phyloP scores from a whole-genome alignment of 306 rosid species.

The Cucumis hystrix region DNA sequence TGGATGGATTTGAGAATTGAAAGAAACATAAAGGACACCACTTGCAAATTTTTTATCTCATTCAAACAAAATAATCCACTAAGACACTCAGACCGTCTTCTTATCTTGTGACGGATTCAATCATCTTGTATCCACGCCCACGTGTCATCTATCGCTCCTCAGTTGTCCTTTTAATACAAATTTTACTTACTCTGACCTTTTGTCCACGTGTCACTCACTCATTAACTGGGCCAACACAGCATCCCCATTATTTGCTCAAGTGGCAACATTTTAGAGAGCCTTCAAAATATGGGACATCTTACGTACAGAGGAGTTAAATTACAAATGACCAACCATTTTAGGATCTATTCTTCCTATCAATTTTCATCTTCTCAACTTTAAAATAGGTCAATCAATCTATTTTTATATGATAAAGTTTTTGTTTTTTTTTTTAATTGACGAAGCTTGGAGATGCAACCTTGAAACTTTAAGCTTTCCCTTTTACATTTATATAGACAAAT shows the following conservation, averaged over 20 bases:
- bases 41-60: not conserved
- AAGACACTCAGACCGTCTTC: not conserved
- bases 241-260: not conserved
- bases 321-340: no score
- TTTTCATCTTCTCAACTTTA: no score
- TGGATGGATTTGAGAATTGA: not conserved
- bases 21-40: not conserved
- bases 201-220: not conserved
- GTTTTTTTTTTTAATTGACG: no score
- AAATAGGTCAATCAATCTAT: no score
- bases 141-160: not conserved
- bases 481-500: no score
- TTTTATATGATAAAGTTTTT: no score
- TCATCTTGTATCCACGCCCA: not conserved
- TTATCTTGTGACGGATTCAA: not conserved
- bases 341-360: no score
- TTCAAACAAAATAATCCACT: not conserved
- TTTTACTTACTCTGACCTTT: not conserved
- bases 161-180: slow-evolving; percentile 1
- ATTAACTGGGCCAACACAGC: not conserved
- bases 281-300: not conserved
- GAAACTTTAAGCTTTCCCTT: no score
- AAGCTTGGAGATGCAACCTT: no score
- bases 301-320: no score
- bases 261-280: not conserved